Conservation (phyloP, 2,329 filamentous ascomycete genomes). For the Talaromyces sp. region DNA sequence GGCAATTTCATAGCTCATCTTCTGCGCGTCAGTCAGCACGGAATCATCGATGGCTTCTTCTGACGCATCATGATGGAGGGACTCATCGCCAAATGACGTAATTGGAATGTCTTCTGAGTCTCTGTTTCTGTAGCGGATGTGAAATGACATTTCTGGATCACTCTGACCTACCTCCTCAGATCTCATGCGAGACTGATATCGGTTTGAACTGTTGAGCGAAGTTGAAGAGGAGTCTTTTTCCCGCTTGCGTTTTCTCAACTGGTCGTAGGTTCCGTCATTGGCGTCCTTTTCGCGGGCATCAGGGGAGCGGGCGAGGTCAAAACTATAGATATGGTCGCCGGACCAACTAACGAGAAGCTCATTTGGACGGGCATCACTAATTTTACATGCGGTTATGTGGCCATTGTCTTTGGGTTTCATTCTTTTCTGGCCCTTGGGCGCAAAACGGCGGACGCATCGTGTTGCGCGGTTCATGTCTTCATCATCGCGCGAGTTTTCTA, state of each 20-base stretch:
- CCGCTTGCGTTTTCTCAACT: slow-evolving; percentile 53
- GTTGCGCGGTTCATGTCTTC: slow-evolving; percentile 56
- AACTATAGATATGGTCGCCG: slow-evolving; percentile 61
- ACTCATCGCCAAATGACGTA: slow-evolving; percentile 20
- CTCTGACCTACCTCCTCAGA: slow-evolving; percentile 32
- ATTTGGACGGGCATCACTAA: slow-evolving; percentile 63
- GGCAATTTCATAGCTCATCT: slow-evolving; percentile 51
- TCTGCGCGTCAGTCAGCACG: slow-evolving; percentile 49
- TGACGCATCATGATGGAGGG: slow-evolving; percentile 17
- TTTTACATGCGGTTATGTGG: slow-evolving; percentile 66
- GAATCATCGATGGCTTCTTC: slow-evolving; percentile 35
- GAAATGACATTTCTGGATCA: slow-evolving; percentile 45
- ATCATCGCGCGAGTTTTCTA: slow-evolving; percentile 44
- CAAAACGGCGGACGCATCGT: slow-evolving; percentile 61
- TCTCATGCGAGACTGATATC: slow-evolving; percentile 45
- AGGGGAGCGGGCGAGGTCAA: slow-evolving; percentile 56
- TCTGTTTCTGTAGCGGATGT: slow-evolving; percentile 56
- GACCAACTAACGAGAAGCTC: slow-evolving; percentile 66
- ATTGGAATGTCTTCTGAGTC: slow-evolving; percentile 55
- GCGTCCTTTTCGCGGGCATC: slow-evolving; percentile 45
- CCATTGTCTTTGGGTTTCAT: slow-evolving; percentile 47
- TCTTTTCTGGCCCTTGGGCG: slow-evolving; percentile 53
- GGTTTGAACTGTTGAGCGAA: slow-evolving; percentile 36
- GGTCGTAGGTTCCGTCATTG: slow-evolving; percentile 22
- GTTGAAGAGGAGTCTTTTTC: slow-evolving; percentile 41